phyloP scores from a whole-genome alignment of 148 eudicot species.

The Beta vulgaris region DNA sequence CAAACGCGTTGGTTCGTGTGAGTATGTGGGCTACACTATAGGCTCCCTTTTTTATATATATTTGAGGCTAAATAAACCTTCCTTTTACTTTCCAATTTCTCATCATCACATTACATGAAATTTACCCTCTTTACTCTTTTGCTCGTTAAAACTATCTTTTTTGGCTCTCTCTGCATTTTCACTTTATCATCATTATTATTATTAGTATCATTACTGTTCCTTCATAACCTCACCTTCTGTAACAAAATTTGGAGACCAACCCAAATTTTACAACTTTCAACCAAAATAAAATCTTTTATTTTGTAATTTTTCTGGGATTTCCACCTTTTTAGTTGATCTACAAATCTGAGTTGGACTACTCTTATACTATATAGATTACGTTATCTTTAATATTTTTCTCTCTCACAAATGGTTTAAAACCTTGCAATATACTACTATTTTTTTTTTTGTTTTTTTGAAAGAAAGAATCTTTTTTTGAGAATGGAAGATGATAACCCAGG shows the following conservation, averaged over 20 bases:
- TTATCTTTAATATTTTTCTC: background rate
- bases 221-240: background rate
- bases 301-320: slow-evolving; percentile 31
- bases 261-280: background rate
- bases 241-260: slow-evolving; percentile 22
- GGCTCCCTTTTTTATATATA: background rate
- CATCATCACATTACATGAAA: slow-evolving; percentile 1
- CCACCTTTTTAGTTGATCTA: slow-evolving; percentile 26
- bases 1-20: no score
- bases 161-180: background rate
- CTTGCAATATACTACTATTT: background rate
- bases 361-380: slow-evolving; percentile 3
- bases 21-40: background rate
- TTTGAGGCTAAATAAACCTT: no score
- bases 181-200: background rate
- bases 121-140: background rate
- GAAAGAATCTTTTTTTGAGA: background rate
- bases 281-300: slow-evolving; percentile 12
- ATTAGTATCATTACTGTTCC: background rate
- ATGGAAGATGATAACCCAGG: slow-evolving; percentile 37
- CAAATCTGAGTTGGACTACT: slow-evolving; percentile 18
- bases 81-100: slow-evolving; percentile 2
- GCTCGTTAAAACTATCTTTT: background rate
- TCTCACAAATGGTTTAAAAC: background rate
- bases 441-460: background rate